A percentile compares a stretch with the other conserved stretches of the same genome.
Conservation (phyloP, 2,329 filamentous ascomycete genomes). For the Metarhizium anisopliae region DNA sequence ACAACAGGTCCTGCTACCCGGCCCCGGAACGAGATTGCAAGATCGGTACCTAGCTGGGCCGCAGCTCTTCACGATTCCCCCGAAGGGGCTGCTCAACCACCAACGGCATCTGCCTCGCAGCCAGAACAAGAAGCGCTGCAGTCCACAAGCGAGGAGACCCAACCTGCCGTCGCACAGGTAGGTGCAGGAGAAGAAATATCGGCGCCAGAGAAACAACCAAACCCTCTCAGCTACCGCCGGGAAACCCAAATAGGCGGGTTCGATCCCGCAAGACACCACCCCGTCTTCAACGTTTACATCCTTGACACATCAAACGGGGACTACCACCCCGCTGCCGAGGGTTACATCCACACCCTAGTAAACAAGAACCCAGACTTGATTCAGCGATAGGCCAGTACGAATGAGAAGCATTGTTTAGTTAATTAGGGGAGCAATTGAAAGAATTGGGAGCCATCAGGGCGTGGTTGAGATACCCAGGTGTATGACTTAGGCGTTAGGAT, state of each 20-base stretch:
- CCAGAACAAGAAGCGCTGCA: background rate
- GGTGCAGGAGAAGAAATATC: background rate
- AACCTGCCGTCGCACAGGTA: background rate
- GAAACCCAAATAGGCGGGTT: background rate
- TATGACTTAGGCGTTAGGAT: background rate
- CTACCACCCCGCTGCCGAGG: background rate
- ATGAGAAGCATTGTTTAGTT: background rate
- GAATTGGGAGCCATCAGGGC: too few relatives aligned
- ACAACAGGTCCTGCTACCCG: background rate
- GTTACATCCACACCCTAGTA: slow-evolving; percentile 1
- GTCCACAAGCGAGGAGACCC: background rate
- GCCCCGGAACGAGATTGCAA: background rate
- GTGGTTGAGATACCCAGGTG: background rate
- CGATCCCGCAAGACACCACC: slow-evolving; percentile 1
- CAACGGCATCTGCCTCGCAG: background rate
- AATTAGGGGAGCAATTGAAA: background rate
- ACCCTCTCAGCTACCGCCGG: background rate
- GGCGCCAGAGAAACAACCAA: background rate
- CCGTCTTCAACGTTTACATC: slow-evolving; percentile 2
- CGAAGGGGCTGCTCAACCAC: background rate
- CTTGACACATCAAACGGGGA: background rate
- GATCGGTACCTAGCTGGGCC: background rate
- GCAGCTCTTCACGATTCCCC: background rate
- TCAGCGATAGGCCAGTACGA: background rate
- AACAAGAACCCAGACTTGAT: background rate